Base-by-base conservation (phyloP, 2,329 filamentous ascomycete species). In the Colletotrichum filicis region DNA sequence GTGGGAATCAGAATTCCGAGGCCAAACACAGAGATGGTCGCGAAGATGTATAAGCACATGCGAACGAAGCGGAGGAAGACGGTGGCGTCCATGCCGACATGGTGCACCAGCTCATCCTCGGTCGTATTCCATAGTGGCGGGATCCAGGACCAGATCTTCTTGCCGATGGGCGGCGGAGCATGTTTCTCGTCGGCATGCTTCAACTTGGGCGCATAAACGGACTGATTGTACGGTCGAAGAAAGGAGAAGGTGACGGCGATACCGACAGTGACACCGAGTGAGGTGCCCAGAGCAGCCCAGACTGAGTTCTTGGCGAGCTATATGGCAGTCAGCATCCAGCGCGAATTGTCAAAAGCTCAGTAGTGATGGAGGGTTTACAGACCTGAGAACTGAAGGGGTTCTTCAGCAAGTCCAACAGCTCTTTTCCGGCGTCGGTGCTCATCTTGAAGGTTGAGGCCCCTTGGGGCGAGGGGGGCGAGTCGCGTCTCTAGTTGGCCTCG, bases 41-140 rank as follows among this genome's bases (percentile, higher is more conserved):
- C 80, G 80, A 98, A 98, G 75, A 98, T 94, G 80, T 98, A 97
- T 73, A 97, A 92, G 79, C 94, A 94, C 97, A 99, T 98, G 76
- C 92, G 89, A 62, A 92, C 90, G 79, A 98, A 95, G 65, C 96
- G 92, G 76, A 99, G 86, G 81, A 99, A 98, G 60, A 99, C 85
- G 9, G 94, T 93, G 9, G 95, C 97, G 83, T 99, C 97, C 85
- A 99, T 87, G 62, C 97, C 97, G 52, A 98, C 92, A 77, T 93
- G 91, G n/a, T 93, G 89, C 28, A 98, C 88, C 74, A 98, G 83
- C 16, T 94, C 89, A 68, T 91, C 85, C 84, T 99, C 97, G 73
- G 90, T 92, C 16, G 94, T 96, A 74, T 87, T 90, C 83, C 95
- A 87, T 37, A 99, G 85, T 0, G 96, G 95, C 24, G 87, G 86